These are phyloP conservation scores for Xylaria sp. DNA, from an alignment of 2,329 filamentous ascomycete genomes.

Conservation along the genomic window DNA sequence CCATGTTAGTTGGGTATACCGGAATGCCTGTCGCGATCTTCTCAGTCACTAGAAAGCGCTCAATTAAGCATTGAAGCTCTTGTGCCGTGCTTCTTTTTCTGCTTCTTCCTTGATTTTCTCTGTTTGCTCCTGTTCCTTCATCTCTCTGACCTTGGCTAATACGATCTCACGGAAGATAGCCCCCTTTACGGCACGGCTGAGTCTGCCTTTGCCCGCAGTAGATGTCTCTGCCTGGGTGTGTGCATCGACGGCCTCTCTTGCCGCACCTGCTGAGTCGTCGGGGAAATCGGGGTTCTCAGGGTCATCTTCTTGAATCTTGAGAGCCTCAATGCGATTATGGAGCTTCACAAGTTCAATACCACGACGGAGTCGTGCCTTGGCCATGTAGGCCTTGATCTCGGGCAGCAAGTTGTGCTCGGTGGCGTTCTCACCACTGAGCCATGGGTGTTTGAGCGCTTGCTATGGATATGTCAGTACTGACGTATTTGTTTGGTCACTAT, in stretches of 20 bases:
- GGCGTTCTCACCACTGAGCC: slow-evolving; percentile 91
- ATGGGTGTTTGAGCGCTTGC: slow-evolving; percentile 83
- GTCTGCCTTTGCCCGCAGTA: slow-evolving; percentile 54
- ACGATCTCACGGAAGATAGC: slow-evolving; percentile 96
- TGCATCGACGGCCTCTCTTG: slow-evolving; percentile 56
- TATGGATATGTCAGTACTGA: slow-evolving; percentile 49
- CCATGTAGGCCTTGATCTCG: slow-evolving; percentile 94
- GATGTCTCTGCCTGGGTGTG: slow-evolving; percentile 50
- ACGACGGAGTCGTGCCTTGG: slow-evolving; percentile 88
- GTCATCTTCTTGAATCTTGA: slow-evolving; percentile 93
- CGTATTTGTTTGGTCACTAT: neutral
- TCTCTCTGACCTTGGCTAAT: slow-evolving; percentile 89
- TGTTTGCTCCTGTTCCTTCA: slow-evolving; percentile 86
- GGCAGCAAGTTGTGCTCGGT: slow-evolving; percentile 97
- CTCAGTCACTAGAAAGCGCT: neutral
- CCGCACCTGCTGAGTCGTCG: slow-evolving; percentile 69
- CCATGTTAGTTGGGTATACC: neutral
- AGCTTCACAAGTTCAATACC: slow-evolving; percentile 97
- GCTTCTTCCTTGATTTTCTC: slow-evolving; percentile 72
- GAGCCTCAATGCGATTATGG: slow-evolving; percentile 91
- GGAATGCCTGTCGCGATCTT: neutral
- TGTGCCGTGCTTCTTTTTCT: slow-evolving; percentile 60
- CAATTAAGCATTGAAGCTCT: slow-evolving; percentile 48
- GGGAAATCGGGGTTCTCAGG: slow-evolving; percentile 79
- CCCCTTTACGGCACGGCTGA: slow-evolving; percentile 65